Evolutionary conservation across 1,284 basidiomycete species (phyloP), one percentile per base, ranked within the genome.

Genomic region (Irpex sp.): DNA sequence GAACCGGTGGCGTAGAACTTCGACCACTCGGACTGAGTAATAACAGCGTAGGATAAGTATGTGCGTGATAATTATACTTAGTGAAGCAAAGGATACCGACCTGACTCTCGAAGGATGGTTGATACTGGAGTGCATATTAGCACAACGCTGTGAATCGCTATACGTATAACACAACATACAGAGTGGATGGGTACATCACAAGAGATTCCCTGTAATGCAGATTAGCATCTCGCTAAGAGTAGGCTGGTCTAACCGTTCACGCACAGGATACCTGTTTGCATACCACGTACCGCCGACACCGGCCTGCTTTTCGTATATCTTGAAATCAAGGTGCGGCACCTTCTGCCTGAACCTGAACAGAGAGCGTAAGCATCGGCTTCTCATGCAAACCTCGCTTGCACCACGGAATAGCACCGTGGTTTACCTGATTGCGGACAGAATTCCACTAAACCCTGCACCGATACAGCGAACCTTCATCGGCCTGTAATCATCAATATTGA

Each of bases 231-330:
- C 32, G 32, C 32, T 38, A 38, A 56, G 49, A 15, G 7, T 15
- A 56, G 15, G 49, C 49, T 15, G 66, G 60, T 22, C 44, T 24
- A 63, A 38, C 54, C 6, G 38, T 43, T 24, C 59, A 62, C 44
- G 64, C 70, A 82, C 11, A 10, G 82, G 80, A 68, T 83, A 83
- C 69, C 71, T 79, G 63, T 82, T 83, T 10, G 77, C 73, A 67
- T 78, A 82, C 90, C 90, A 91, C 2, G 88, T 86, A 4, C 90
- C 90, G 27, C 90, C 90, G 27, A 91, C 80, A 2, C 85, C 87
- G n/a, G 82, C 80, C 69, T 87, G 85, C 67, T 87, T 87, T 56
- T 91, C 89, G 75, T 89, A 91, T 20, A 90, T 85, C 0, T 83
- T 84, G 4, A 91, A 75, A 32, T 87, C 80, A 18, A 89, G 74